Percentiles rank a stretch among this genome's conserved stretches.
phyloP scores from a whole-genome alignment of 192 early-diverging fungal genomes.

The Diversispora eburnea region DNA sequence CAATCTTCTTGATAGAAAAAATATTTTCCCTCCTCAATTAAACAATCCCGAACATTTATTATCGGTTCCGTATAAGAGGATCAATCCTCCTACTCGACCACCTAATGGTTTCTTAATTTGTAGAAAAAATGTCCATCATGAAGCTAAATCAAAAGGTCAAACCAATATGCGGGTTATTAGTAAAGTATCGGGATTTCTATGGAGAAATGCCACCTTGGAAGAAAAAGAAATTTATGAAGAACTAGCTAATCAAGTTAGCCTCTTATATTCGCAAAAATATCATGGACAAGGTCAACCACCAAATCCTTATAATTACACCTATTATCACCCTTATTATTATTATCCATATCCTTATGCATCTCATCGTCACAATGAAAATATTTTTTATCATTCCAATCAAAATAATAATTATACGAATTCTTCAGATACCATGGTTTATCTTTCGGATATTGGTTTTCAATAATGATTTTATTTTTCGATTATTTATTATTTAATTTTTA shows the following conservation, averaged over 20 bases:
- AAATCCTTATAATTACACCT: no score
- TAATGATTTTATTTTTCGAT: no score
- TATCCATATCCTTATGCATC: no score
- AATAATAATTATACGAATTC: no score
- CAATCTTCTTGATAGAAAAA: background rate
- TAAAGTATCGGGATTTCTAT: background rate
- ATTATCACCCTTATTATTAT: no score
- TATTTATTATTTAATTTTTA: no score
- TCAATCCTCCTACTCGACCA: background rate
- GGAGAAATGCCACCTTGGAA: background rate
- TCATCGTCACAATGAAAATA: no score
- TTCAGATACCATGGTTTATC: no score
- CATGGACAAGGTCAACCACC: no score
- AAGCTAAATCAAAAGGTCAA: background rate
- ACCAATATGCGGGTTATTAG: background rate
- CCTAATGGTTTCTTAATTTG: background rate
- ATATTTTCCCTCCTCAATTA: background rate
- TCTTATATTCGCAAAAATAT: no score
- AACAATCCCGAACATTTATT: conserved; percentile 10
- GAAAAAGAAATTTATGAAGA: background rate
- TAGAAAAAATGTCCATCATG: background rate
- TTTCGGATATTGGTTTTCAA: no score
- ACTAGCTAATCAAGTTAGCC: background rate
- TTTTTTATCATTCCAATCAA: no score
- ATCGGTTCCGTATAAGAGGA: background rate